These are phyloP conservation scores for Cryptosporidium felis DNA, from an alignment of 169 alveolate genomes.

Conservation along the genomic window DNA sequence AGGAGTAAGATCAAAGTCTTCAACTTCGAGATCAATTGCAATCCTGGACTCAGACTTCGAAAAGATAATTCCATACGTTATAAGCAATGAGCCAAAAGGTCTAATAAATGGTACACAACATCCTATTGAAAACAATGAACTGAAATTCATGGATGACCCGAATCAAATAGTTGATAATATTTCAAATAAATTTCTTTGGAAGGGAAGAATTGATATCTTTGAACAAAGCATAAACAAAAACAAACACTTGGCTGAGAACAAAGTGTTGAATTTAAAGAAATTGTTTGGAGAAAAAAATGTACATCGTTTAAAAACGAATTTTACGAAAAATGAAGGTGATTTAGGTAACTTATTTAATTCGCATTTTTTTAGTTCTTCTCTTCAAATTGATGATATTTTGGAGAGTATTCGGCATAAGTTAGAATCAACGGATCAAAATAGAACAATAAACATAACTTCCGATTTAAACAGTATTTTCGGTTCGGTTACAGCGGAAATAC, in stretches of 20 bases:
- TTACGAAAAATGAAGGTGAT: not conserved
- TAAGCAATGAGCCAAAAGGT: not conserved
- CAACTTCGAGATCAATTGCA: constrained; percentile 22
- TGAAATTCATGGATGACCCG: not conserved
- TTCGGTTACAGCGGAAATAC: not conserved
- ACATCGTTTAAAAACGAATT: not conserved
- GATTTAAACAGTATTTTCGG: constrained; percentile 13
- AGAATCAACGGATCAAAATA: constrained; percentile 20
- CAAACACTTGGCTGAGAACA: not conserved
- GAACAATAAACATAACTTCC: not conserved
- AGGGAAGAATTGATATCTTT: not conserved
- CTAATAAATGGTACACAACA: not conserved
- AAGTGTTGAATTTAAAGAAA: not conserved
- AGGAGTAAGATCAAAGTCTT: too few species aligned
- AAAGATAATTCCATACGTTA: not conserved
- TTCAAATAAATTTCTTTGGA: not conserved
- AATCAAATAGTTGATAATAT: not conserved
- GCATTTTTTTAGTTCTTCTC: not conserved
- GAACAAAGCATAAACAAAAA: constrained; percentile 27
- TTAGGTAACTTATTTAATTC: not conserved
- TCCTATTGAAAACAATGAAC: not conserved
- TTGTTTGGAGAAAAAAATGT: constrained; percentile 16
- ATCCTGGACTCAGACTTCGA: constrained; percentile 16
- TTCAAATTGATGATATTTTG: not conserved
- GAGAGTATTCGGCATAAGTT: constrained; percentile 44